phyloP scores from a whole-genome alignment of 148 eudicot genomes.

The Rhododendron ovatum region DNA sequence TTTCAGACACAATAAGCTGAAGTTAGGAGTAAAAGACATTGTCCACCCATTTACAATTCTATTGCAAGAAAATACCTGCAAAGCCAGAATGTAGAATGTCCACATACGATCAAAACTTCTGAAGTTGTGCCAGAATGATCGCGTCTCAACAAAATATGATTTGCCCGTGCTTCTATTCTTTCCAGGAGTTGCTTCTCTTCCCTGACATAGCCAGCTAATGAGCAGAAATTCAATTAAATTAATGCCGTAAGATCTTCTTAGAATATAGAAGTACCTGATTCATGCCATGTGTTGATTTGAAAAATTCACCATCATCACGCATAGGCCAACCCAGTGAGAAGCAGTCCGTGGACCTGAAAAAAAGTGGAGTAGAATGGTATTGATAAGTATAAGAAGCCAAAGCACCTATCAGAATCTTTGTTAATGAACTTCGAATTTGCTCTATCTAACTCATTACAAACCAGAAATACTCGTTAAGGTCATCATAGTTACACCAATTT shows the following conservation, averaged over 20 bases:
- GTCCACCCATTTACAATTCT: neutral
- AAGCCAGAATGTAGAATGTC: conserved; percentile 53
- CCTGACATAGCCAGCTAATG: conserved; percentile 27
- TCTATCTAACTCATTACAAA: conserved; percentile 13
- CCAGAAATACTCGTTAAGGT: conserved; percentile 77
- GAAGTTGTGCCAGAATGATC: conserved; percentile 65
- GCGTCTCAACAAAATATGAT: conserved; percentile 57
- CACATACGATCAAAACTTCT: conserved; percentile 75
- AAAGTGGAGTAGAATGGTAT: neutral
- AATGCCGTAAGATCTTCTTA: neutral
- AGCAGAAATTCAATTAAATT: neutral
- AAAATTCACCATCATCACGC: conserved; percentile 80
- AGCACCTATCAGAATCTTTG: neutral
- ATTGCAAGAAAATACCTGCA: conserved; percentile 40
- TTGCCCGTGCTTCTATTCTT: conserved; percentile 45
- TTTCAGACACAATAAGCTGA: neutral
- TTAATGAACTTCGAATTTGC: neutral
- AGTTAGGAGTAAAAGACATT: conserved; percentile 1
- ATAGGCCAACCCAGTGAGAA: conserved; percentile 72
- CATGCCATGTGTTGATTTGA: conserved; percentile 1
- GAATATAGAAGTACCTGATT: neutral
- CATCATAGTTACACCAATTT: conserved; percentile 68
- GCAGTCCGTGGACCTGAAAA: conserved; percentile 58
- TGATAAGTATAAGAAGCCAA: neutral
- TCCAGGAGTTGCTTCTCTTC: conserved; percentile 20